Base-by-base conservation (phyloP, 495 filamentous ascomycete species). In the Terfezia claveryi region DNA sequence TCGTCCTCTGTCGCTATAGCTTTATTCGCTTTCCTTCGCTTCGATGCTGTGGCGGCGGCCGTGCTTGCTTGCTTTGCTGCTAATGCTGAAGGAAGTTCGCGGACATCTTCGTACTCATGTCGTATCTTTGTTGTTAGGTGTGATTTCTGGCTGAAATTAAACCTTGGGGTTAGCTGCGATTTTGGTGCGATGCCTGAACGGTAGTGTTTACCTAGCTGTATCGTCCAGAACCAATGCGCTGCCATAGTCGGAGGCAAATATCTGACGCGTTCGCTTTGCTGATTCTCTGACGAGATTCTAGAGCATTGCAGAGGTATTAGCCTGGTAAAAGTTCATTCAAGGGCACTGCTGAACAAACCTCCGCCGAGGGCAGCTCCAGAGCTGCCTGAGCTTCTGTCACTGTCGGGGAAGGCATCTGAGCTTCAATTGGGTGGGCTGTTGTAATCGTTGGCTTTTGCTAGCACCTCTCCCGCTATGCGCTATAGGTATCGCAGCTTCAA, bases 41-140 rank as follows among this genome's bases (percentile, higher is more conserved):
- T 73, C 53, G 74, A 73, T 20, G 76, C 73, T 27, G n/a, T 10
- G 10, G 75, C 67, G 11, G 76, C 71, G 10, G 74, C 70, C 10
- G 82, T 79, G 53, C 74, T 73, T 49, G 82, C 79, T 68, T 88
- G 82, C 67, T 94, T 94, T 54, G 82, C 81, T 54, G 85, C 89
- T 12, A 98, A 76, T 12, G 76, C 75, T 49, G 83, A 78, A n/a
- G 91, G 91, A 36, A 96, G 73, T 60, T 85, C 81, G 60, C 75
- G 76, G 20, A 94, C 82, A 60, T 83, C 71, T 59, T 80, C 74
- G 64, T 98, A 98, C 71, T 98, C 89, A 56, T 74, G 72, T 59
- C 77, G 78, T 59, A 83, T 77, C 57, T 66, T 66, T 49, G 53
- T 57, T 37, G 58, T 58, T 37, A 66, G 49, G 38, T 60, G 52